A percentile compares a stretch with the other conserved stretches of the same genome.
phyloP scores from a whole-genome alignment of 148 eudicot genomes.

The Drosera capensis region DNA sequence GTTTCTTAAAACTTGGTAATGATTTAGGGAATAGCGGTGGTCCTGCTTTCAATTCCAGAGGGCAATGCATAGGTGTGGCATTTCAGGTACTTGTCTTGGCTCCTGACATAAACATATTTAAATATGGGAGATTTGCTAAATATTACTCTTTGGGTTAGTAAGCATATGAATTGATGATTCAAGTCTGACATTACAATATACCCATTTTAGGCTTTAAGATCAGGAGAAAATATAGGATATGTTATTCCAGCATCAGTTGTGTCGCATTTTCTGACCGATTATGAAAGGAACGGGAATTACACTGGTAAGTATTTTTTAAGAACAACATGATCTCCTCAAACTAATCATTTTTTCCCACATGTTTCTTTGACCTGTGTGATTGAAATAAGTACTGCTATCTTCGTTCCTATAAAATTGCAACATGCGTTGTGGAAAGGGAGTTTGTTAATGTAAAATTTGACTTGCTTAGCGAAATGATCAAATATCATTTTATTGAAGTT shows the following conservation, averaged over 20 bases:
- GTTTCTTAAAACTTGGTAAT: conserved; percentile 9
- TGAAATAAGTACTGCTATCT: background rate
- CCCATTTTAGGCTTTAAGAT: conserved; percentile 62
- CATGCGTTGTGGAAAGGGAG: too few species aligned
- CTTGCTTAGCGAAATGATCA: too few species aligned
- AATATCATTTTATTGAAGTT: too few species aligned
- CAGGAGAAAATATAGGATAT: conserved; percentile 95
- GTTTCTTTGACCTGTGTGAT: background rate
- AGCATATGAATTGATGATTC: conserved; percentile 2
- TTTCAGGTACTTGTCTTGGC: conserved; percentile 56
- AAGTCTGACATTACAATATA: conserved; percentile 10
- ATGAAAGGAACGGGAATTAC: conserved; percentile 84
- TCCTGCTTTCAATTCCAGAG: conserved; percentile 93
- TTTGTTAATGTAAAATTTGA: too few species aligned
- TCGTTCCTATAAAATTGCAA: too few species aligned
- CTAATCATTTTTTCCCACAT: background rate
- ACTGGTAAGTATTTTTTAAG: conserved; percentile 34
- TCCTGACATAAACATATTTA: background rate
- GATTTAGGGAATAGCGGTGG: conserved; percentile 93
- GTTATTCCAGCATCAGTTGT: conserved; percentile 92
- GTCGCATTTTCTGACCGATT: conserved; percentile 82
- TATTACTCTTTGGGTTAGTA: background rate
- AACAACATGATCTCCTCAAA: background rate
- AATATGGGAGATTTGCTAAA: background rate
- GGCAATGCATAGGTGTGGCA: conserved; percentile 95